These are phyloP conservation scores for Xanthoparmelia taractica DNA, from an alignment of 495 filamentous ascomycete genomes.

Conservation along the genomic window DNA sequence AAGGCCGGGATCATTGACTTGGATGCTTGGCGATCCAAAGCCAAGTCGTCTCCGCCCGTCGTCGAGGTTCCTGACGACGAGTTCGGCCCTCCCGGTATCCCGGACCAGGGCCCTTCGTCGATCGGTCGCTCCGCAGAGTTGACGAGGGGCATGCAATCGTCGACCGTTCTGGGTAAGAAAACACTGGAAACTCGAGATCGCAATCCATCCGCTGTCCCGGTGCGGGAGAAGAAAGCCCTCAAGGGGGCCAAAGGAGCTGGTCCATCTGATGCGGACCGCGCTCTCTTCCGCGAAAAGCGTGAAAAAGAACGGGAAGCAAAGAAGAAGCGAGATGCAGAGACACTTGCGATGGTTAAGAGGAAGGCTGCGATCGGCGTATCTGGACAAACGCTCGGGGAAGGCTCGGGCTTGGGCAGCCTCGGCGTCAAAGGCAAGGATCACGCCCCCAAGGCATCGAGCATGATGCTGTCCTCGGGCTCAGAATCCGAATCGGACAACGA, in stretches of 20 bases:
- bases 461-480: slow-evolving; percentile 72
- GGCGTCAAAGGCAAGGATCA: slow-evolving; percentile 78
- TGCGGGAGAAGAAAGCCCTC: slow-evolving; percentile 26
- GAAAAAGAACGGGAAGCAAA: slow-evolving; percentile 66
- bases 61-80: slow-evolving; percentile 41
- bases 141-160: slow-evolving; percentile 38
- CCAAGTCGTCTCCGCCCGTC: slow-evolving; percentile 19
- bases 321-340: slow-evolving; percentile 59
- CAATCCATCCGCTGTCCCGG: slow-evolving; percentile 26
- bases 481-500: slow-evolving; percentile 72
- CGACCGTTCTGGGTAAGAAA: slow-evolving; percentile 33
- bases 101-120: slow-evolving; percentile 39
- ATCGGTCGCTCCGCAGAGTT: slow-evolving; percentile 43
- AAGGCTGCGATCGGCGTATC: slow-evolving; percentile 44
- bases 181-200: slow-evolving; percentile 33
- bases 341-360: slow-evolving; percentile 56
- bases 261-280: slow-evolving; percentile 34
- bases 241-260: slow-evolving; percentile 37
- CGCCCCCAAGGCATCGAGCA: slow-evolving; percentile 59
- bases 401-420: slow-evolving; percentile 67
- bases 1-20: slow-evolving; percentile 64
- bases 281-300: slow-evolving; percentile 59
- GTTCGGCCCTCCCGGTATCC: slow-evolving; percentile 35
- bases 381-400: slow-evolving; percentile 60
- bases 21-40: slow-evolving; percentile 40